These are phyloP conservation scores for Colletotrichum sp. DNA, from an alignment of 2,329 filamentous ascomycete species.

Conservation along the genomic window DNA sequence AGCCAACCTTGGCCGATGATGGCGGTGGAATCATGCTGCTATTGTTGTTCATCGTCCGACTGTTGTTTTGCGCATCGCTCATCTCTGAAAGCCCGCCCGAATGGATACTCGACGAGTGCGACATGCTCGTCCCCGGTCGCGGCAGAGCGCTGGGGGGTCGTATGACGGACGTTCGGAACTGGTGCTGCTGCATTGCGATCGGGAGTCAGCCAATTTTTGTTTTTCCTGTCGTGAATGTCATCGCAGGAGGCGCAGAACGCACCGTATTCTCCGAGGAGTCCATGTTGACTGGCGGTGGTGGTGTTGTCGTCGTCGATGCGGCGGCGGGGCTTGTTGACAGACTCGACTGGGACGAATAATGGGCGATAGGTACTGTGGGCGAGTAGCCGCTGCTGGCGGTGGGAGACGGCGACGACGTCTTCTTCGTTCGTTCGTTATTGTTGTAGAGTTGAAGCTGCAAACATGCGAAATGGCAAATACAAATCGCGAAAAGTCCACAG, in stretches of 20 bases:
- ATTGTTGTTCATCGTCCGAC: slow-evolving; percentile 43
- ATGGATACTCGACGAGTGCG: slow-evolving; percentile 2
- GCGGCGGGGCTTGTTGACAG: neutral
- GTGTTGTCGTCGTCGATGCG: slow-evolving; percentile 31
- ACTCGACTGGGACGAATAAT: slow-evolving; percentile 16
- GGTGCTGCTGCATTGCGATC: neutral
- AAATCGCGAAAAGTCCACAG: neutral
- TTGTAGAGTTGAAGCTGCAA: slow-evolving; percentile 24
- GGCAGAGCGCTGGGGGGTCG: slow-evolving; percentile 24
- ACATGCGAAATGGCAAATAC: neutral
- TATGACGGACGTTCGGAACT: slow-evolving; percentile 27
- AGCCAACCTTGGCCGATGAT: slow-evolving; percentile 32
- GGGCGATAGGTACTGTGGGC: slow-evolving; percentile 43
- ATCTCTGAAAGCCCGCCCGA: slow-evolving; percentile 55
- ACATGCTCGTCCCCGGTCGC: slow-evolving; percentile 14
- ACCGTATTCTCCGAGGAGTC: slow-evolving; percentile 39
- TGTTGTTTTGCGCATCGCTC: slow-evolving; percentile 65
- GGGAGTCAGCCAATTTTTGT: neutral
- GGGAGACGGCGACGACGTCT: slow-evolving; percentile 23
- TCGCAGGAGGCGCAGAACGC: slow-evolving; percentile 16
- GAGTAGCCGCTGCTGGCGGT: slow-evolving; percentile 26
- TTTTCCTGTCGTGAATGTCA: neutral
- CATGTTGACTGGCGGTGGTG: slow-evolving; percentile 30
- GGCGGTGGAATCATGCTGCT: slow-evolving; percentile 44
- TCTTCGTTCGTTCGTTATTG: neutral